Conservation (phyloP, 2,329 filamentous ascomycete species). For the Chaetomiaceae sp. region DNA sequence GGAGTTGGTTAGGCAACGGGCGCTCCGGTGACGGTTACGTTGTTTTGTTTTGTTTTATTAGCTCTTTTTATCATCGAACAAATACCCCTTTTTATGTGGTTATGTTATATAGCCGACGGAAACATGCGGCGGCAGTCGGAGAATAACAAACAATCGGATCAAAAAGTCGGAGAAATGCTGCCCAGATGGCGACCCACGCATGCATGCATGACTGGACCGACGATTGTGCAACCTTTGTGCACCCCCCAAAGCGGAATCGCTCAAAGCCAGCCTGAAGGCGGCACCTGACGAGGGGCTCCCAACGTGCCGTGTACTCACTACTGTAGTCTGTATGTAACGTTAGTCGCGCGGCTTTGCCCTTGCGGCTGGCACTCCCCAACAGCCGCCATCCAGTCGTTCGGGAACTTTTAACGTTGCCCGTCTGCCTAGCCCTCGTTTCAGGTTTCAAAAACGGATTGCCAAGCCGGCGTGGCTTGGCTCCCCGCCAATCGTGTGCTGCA, state of each 20-base stretch:
- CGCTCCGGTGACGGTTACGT: background rate
- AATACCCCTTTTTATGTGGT: slow-evolving; percentile 8
- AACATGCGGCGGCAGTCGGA: background rate
- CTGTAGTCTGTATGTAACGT: too few species aligned
- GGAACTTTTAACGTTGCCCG: too few species aligned
- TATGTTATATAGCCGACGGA: background rate
- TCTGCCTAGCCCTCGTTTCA: slow-evolving; percentile 13
- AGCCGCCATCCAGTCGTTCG: background rate
- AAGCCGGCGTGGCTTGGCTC: slow-evolving; percentile 14
- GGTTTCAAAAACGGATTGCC: slow-evolving; percentile 9
- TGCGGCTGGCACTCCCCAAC: background rate
- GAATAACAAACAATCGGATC: background rate
- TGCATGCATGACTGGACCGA: too few species aligned
- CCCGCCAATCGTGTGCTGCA: slow-evolving; percentile 15
- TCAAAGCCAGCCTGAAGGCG: background rate
- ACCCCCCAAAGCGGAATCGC: too few species aligned
- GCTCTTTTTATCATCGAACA: background rate
- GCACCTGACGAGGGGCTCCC: background rate
- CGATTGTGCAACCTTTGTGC: too few species aligned
- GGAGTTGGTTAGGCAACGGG: background rate
- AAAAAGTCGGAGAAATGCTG: too few species aligned
- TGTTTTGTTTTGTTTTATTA: background rate
- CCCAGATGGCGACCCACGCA: too few species aligned
- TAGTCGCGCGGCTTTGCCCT: slow-evolving; percentile 10
- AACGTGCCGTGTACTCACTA: too few species aligned